Base-by-base conservation (phyloP, 257 asterid genomes). In the Parsonsia alboflavescens region DNA sequence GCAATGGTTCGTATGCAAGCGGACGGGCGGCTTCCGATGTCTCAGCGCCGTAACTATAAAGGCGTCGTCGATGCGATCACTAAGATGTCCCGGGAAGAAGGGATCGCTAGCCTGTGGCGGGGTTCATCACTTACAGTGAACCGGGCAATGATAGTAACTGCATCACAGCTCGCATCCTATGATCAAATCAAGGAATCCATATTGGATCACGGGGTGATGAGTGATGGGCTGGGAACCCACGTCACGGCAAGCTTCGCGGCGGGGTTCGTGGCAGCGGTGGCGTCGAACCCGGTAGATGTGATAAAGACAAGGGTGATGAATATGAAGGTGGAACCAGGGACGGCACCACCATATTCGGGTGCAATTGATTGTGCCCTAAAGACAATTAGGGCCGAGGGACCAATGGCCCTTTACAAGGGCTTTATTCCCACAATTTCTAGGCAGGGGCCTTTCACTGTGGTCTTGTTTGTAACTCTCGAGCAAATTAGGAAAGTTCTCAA, bases 1-100 rank as follows among this genome's bases (percentile, higher is more conserved):
- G 92, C 96, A 0, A 89, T 89, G 96, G 96, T 89, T 9, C 83
- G 92, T 0, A 89, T 89, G 96, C 92, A 89, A 76, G 96, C 96
- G 4, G 96, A 89, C 65, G 96, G 96, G 0, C 79, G 96, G 67
- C 91, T 89, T n/a, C 93, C 96, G 0, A 6, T 33, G 0, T 74
- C 77, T 0, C 82, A 87, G 77, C 74, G 89, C n/a, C 83, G 93
- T 15, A 87, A 87, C 49, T 89, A 89, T 77, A 87, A 82, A 76
- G 78, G 92, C 62, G 96, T 86, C 0, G 67, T 82, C 21, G 96
- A 89, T 64, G 93, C 96, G 13, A 84, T 87, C 12, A 74, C 90
- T 0, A 86, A 79, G 44, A 89, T 89, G 96, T 68, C 74, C 22
- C 80, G 73, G 68, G 81, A 57, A 33, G 96, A 87, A 77, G 96